Evolutionary conservation across 305 asterid species (phyloP).

Genomic region (Rubia peregrina): DNA sequence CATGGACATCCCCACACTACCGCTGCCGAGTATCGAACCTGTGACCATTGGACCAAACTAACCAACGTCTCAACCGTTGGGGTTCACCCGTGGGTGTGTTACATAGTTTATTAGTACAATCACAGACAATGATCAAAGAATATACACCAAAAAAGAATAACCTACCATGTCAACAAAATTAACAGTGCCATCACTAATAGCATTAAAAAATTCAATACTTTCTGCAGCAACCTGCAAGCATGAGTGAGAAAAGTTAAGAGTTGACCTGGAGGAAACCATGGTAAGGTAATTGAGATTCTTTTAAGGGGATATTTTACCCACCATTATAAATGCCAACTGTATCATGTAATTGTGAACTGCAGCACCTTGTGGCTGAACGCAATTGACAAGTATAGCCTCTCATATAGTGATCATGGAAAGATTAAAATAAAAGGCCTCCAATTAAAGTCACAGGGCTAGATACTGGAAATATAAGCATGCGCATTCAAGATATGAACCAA

Average conservation of each 20-base stretch:
- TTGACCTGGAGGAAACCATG: conserved; percentile 2
- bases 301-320: conserved; percentile 18
- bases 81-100: too few species aligned
- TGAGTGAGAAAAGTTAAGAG: background rate
- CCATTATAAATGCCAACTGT: conserved; percentile 93
- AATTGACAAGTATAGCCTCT: conserved; percentile 20
- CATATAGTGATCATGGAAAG: background rate
- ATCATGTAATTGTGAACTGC: conserved; percentile 73
- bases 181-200: conserved; percentile 79
- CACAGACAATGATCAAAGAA: conserved; percentile 2
- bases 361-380: conserved; percentile 97
- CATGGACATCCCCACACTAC: too few species aligned
- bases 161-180: conserved; percentile 96
- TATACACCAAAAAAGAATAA: conserved; percentile 12
- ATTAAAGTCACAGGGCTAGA: background rate
- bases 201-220: conserved; percentile 80
- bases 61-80: too few species aligned
- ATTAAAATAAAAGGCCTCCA: background rate
- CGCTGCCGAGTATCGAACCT: too few species aligned
- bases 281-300: background rate
- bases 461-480: background rate
- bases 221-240: conserved; percentile 74
- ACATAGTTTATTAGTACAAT: background rate
- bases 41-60: too few species aligned
- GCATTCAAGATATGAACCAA: background rate